These are phyloP conservation scores for Aspergillus arachidicola DNA, from an alignment of 2,329 filamentous ascomycete genomes.

Conservation along the genomic window DNA sequence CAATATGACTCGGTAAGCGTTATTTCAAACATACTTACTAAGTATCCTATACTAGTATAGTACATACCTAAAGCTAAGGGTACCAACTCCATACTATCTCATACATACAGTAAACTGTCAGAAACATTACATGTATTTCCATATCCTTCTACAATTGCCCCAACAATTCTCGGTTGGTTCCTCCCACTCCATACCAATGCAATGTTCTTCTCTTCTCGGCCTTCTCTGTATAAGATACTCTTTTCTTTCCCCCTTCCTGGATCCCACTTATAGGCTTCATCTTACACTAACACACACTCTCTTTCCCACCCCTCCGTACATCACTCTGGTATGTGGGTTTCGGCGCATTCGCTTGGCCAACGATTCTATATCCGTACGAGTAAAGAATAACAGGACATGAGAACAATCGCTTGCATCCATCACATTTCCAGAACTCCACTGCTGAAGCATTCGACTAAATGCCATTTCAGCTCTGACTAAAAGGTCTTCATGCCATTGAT, in stretches of 20 bases:
- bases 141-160: background rate
- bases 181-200: background rate
- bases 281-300: background rate
- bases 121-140: background rate
- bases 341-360: slow-evolving; percentile 9
- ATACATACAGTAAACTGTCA: background rate
- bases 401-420: slow-evolving; percentile 16
- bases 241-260: background rate
- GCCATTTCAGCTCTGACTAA: slow-evolving; percentile 1
- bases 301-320: background rate
- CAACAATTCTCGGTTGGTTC: background rate
- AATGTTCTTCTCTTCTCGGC: background rate
- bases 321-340: background rate
- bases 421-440: slow-evolving; percentile 23
- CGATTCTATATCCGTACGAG: slow-evolving; percentile 20
- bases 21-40: background rate
- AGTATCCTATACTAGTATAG: background rate
- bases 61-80: background rate
- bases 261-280: background rate
- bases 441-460: slow-evolving; percentile 17
- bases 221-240: background rate
- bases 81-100: background rate
- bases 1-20: background rate
- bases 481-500: slow-evolving; percentile 20
- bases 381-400: slow-evolving; percentile 12